These are phyloP conservation scores for Aphanomyces astaci DNA, from an alignment of 352 stramenopile species.

Conservation along the genomic window DNA sequence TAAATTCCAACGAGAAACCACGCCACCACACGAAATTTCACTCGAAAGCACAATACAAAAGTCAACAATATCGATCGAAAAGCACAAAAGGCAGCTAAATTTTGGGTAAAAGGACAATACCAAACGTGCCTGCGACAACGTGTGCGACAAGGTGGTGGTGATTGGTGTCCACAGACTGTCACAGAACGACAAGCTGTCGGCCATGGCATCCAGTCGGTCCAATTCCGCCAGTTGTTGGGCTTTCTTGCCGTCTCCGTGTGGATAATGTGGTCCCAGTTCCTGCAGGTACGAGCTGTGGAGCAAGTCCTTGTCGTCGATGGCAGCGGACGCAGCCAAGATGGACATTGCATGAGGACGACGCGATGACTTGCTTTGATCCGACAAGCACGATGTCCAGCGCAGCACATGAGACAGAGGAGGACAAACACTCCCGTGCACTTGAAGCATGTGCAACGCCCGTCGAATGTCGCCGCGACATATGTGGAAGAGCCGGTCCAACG, in stretches of 20 bases:
- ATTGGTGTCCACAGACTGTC: neutral
- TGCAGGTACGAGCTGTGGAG: neutral
- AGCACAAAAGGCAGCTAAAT: too few relatives aligned
- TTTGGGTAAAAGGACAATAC: neutral
- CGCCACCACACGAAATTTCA: too few relatives aligned
- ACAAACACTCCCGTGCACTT: conserved; percentile 25
- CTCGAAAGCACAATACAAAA: too few relatives aligned
- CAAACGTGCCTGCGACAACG: neutral
- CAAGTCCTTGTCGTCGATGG: neutral
- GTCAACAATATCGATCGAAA: too few relatives aligned
- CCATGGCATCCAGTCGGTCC: neutral
- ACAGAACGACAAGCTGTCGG: neutral
- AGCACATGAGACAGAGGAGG: too few relatives aligned
- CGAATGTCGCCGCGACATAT: conserved; percentile 45
- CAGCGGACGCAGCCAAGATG: neutral
- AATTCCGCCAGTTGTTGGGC: neutral
- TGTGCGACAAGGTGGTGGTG: too few relatives aligned
- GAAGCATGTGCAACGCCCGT: conserved; percentile 59
- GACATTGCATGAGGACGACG: too few relatives aligned
- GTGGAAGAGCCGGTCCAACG: conserved; percentile 43
- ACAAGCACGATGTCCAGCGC: too few relatives aligned
- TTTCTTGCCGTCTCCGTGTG: neutral
- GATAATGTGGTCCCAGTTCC: neutral
- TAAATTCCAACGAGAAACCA: too few relatives aligned
- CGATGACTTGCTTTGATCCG: too few relatives aligned